Evolutionary conservation across 306 rosid genomes (phyloP).

Genomic region (Vachellia collinsii): DNA sequence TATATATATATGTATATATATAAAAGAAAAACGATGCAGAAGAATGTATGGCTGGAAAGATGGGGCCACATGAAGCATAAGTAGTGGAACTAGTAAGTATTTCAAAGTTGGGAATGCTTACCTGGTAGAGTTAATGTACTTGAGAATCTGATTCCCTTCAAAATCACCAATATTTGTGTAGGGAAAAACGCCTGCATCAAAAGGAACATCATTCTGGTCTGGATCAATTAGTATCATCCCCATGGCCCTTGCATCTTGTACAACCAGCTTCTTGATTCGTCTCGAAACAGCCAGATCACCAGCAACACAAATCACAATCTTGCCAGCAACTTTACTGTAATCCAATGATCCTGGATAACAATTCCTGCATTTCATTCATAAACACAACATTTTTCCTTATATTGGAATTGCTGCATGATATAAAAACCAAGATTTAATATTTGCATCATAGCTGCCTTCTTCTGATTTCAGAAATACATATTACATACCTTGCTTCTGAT

Average conservation of each 20-base stretch:
- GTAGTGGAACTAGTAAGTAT: not conserved
- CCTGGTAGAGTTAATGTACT: constrained; percentile 80
- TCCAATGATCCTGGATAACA: constrained; percentile 92
- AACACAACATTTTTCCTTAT: not conserved
- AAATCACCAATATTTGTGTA: constrained; percentile 60
- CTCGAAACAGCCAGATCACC: constrained; percentile 61
- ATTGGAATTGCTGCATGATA: not conserved
- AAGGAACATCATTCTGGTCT: constrained; percentile 55
- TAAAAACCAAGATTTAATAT: not conserved
- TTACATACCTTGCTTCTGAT: constrained; percentile 83
- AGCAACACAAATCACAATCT: constrained; percentile 70
- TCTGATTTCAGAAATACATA: constrained; percentile 14
- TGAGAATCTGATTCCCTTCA: constrained; percentile 73
- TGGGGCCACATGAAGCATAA: not conserved
- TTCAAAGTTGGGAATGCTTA: constrained; percentile 45
- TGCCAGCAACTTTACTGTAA: constrained; percentile 62
- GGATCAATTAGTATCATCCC: constrained; percentile 74
- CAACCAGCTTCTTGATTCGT: constrained; percentile 71
- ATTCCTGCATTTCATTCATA: constrained; percentile 58
- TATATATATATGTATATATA: fast-evolving
- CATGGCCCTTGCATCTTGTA: constrained; percentile 75
- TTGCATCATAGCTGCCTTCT: too few relatives aligned
- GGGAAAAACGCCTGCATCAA: constrained; percentile 78
- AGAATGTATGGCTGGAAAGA: not conserved
- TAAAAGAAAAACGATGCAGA: not conserved